Base-by-base conservation (phyloP, 1,139 yeast species). In the Protomyces arabidopsidicola region DNA sequence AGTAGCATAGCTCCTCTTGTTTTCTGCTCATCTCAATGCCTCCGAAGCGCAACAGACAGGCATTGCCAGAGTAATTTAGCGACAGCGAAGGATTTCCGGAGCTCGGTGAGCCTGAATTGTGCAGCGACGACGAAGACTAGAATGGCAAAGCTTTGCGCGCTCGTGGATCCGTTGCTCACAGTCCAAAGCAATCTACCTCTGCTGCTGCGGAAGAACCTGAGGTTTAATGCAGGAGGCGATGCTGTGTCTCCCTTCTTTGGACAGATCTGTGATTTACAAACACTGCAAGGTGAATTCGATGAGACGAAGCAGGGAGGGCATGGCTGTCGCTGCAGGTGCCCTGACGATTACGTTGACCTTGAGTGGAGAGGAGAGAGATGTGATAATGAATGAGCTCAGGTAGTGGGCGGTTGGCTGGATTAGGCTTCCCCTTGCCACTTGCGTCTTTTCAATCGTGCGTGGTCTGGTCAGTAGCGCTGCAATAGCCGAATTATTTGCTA, bases 311-410 rank as follows among this genome's bases (percentile, higher is more conserved):
- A 71, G 24, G 79, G 81, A 65, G 96, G 96, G 0, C 84, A 85
- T 3, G 97, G 97, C 1, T 90, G 97, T 73, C 78, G 96, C 57
- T 90, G 97, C 74, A 79, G 82, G 68, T 90, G 97, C 75, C 96
- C 95, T 2, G 70, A 74, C 1, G 75, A 73, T 56, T 78, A 77
- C 63, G 69, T 68, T 14, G 88, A 84, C 62, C 78, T 83, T 27
- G 91, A 86, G 72, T 79, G 83, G 68, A 75, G 81, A 22, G 77
- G 77, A 4, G 81, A 83, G 3, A 75, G 82, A 1, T 86, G 90
- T 73, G 73, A 84, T 58, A 73, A 78, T 14, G 76, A 77, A 45
- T 86, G 88, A 88, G 78, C 80, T 22, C 72, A 71, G 27, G 69
- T 73, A 12, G 67, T 71, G 50, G 77, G 77, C 14, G 77, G 76